Conservation (phyloP, 192 early-diverging fungal genomes). For the Borealophlyctis nickersoniae region DNA sequence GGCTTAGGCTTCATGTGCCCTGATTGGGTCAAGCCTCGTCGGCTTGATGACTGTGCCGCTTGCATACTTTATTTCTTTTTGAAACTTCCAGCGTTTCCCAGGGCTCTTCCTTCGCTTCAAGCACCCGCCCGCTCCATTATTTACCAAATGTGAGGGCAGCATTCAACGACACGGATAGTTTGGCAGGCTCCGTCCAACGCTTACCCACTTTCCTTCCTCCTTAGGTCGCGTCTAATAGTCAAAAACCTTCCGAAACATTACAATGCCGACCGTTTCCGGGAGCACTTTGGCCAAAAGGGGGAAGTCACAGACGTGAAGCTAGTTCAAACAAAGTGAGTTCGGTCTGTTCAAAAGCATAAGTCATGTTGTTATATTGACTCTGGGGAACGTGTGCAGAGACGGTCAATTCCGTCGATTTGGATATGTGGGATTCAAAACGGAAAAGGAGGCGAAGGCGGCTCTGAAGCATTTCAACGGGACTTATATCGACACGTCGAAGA, state of each 20-base stretch:
- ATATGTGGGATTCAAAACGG: slow-evolving; percentile 87
- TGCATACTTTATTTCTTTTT: too few relatives aligned
- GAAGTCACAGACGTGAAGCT: slow-evolving; percentile 92
- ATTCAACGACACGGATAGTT: too few relatives aligned
- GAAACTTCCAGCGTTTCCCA: too few relatives aligned
- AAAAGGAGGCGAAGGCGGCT: slow-evolving; percentile 80
- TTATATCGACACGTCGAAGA: slow-evolving; percentile 87
- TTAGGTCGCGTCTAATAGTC: slow-evolving; percentile 78
- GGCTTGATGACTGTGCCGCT: too few relatives aligned
- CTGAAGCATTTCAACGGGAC: slow-evolving; percentile 84
- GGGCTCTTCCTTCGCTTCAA: too few relatives aligned
- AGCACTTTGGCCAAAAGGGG: slow-evolving; percentile 80
- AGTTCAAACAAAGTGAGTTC: slow-evolving; percentile 69
- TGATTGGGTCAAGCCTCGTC: too few relatives aligned
- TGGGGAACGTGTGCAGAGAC: slow-evolving; percentile 42
- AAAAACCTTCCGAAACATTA: slow-evolving; percentile 95
- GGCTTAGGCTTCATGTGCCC: too few relatives aligned
- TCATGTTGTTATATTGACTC: slow-evolving; percentile 3
- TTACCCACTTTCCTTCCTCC: too few relatives aligned
- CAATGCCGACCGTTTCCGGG: slow-evolving; percentile 76
- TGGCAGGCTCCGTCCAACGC: too few relatives aligned
- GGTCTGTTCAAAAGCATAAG: neutral
- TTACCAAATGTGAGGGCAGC: too few relatives aligned
- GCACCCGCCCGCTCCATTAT: too few relatives aligned
- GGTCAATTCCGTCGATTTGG: slow-evolving; percentile 84